Percentiles rank a stretch among this genome's conserved stretches.
These are phyloP conservation scores for Dothiorella sarmentorum DNA, from an alignment of 2,329 filamentous ascomycete species.

Conservation along the genomic window DNA sequence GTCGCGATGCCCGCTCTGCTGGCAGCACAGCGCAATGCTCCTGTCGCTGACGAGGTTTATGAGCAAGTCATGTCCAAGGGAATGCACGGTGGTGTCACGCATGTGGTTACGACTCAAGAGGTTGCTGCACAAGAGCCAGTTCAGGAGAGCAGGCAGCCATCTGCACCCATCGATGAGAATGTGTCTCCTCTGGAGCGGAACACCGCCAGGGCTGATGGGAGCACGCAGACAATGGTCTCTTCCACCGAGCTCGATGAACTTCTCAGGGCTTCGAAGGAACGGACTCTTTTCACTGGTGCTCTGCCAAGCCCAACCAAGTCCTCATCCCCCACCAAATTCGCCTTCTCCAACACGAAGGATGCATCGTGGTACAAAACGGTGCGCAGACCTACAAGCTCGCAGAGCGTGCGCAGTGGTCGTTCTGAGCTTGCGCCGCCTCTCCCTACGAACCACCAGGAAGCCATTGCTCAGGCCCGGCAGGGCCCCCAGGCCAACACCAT, in stretches of 20 bases:
- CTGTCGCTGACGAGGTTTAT: background rate
- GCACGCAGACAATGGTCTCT: conserved; percentile 81
- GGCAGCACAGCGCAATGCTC: background rate
- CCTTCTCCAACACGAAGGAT: conserved; percentile 4
- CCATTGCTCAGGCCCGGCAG: conserved; percentile 67
- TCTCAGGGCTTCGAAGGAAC: conserved; percentile 53
- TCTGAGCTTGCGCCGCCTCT: conserved; percentile 63
- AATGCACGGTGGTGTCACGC: background rate
- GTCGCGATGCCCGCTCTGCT: conserved; percentile 26
- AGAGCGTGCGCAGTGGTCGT: conserved; percentile 58
- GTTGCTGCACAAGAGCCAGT: conserved; percentile 6
- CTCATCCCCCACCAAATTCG: conserved; percentile 25
- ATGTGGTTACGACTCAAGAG: background rate
- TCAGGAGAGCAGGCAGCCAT: background rate
- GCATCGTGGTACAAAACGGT: conserved; percentile 28
- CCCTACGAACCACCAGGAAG: conserved; percentile 76
- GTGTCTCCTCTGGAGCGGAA: conserved; percentile 20
- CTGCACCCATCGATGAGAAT: conserved; percentile 1
- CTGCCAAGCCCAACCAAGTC: conserved; percentile 33
- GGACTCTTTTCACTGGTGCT: conserved; percentile 7
- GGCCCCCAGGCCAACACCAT: conserved; percentile 51
- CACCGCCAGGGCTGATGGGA: conserved; percentile 41
- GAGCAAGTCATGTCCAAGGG: conserved; percentile 14
- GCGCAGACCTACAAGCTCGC: conserved; percentile 67
- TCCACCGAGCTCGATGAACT: conserved; percentile 76